Conservation (phyloP, 306 rosid species). For the Fragaria vesca region DNA sequence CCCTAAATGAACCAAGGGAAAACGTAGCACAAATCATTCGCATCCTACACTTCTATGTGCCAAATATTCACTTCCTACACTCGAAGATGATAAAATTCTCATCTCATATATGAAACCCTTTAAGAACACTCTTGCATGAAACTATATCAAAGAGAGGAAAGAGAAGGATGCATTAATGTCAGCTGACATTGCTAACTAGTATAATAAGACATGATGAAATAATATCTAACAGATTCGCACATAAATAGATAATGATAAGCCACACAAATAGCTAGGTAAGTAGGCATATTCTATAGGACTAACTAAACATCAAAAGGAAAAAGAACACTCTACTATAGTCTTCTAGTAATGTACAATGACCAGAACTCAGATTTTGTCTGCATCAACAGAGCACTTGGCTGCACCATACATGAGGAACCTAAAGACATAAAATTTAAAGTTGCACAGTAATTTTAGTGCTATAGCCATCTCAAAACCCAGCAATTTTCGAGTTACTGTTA, state of each 20-base stretch:
- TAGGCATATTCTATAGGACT: background rate
- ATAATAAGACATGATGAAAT: background rate
- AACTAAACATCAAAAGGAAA: background rate
- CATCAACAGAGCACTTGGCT: background rate
- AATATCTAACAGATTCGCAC: background rate
- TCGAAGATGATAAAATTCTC: background rate
- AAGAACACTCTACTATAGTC: background rate
- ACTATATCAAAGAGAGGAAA: background rate
- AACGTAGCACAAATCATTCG: background rate
- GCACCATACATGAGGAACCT: constrained; percentile 9
- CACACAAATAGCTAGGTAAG: background rate
- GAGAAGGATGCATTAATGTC: background rate
- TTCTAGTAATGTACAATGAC: background rate
- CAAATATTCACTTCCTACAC: background rate
- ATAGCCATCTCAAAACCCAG: background rate
- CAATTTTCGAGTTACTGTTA: background rate
- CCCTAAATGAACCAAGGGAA: background rate
- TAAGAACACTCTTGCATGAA: background rate
- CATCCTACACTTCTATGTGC: background rate
- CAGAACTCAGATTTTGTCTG: background rate
- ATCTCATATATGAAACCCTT: background rate
- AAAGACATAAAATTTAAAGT: too few species aligned
- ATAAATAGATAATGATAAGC: background rate
- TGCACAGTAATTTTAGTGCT: background rate
- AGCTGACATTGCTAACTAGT: background rate